Evolutionary conservation across 2,329 filamentous ascomycete species (phyloP), one percentile per base, ranked within the genome.

Genomic region (Hymenoscyphus infarciens): DNA sequence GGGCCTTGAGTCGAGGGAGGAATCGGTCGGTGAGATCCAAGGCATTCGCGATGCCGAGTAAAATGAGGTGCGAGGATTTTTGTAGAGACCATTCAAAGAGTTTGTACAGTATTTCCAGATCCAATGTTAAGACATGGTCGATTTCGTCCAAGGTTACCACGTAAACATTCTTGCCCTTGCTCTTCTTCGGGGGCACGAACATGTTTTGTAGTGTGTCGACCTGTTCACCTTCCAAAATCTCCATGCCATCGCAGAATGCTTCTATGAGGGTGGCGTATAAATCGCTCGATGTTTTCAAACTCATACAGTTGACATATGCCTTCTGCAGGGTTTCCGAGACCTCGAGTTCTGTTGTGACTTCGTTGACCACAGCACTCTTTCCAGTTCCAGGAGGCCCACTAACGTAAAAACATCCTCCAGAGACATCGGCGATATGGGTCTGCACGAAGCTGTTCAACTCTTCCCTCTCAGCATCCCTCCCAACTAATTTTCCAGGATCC

Each of bases 51-150:
- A 99, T 97, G 56, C 95, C 95, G 57, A 99, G 85, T 19, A 99
- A 81, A 39, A 95, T 81, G 5, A 99, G 86, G 22, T 85, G 86
- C 0, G 95, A 97, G 1, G 85, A 84, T 66, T 87, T 87, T 66
- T 91, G 86, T 71, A 99, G 80, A 1, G 95, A 96, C 93, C 94
- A 98, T 74, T 97, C 93, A 69, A 99, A 97, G n/a, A 99, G 81
- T 65, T 87, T 90, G 77, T 98, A 97, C 15, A 99, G 81, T 61
- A 95, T 89, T 69, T 96, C 92, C 63, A 95, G 80, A 69, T 97
- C 94, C 66, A 97, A 81, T 1, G 91, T 94, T 49, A 99, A 82
- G 57, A 99, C 87, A 72, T 96, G 91, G 72, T 99, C 95, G 64
- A 99, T 94, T 77, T 99, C 95, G 72, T 99, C 95, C 63, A 99